Conservation (phyloP, 2,329 filamentous ascomycete species). For the Aspergillus luchuensis region DNA sequence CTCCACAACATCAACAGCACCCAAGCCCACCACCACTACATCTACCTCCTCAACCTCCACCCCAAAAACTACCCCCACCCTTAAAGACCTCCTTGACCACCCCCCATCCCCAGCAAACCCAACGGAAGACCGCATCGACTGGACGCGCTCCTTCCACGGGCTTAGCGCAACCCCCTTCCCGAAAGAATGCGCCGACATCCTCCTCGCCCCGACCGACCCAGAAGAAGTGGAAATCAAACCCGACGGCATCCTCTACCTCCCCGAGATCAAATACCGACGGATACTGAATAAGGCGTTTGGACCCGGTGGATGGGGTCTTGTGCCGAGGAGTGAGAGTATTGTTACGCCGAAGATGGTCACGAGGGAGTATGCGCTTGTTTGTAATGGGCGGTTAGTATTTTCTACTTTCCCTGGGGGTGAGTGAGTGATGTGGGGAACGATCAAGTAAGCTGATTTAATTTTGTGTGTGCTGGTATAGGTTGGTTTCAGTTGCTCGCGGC, state of each 20-base stretch:
- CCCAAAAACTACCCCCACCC: neutral
- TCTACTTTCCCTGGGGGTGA: too few species aligned
- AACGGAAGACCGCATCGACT: constrained; percentile 63
- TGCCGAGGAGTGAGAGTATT: constrained; percentile 80
- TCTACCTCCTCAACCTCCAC: neutral
- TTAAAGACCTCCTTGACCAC: constrained; percentile 40
- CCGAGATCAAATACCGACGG: constrained; percentile 95
- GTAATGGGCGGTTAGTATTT: constrained; percentile 71
- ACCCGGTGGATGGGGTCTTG: constrained; percentile 92
- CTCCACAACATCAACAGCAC: neutral
- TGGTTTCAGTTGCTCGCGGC: constrained; percentile 88
- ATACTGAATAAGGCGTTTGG: constrained; percentile 90
- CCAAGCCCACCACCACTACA: neutral
- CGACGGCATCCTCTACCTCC: constrained; percentile 92
- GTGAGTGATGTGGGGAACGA: too few species aligned
- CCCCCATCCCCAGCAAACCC: constrained; percentile 34
- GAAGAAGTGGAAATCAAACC: constrained; percentile 95
- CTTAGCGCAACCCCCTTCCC: constrained; percentile 72
- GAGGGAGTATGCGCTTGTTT: constrained; percentile 89
- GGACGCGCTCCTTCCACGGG: constrained; percentile 81
- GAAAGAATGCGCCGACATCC: constrained; percentile 66
- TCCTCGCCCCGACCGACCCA: constrained; percentile 67
- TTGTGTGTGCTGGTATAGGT: constrained; percentile 57
- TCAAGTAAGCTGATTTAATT: too few species aligned
- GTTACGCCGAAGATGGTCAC: constrained; percentile 81